Evolutionary conservation across 2,329 filamentous ascomycete species (phyloP).

Genomic region (Hymenoscyphus fructigenus): DNA sequence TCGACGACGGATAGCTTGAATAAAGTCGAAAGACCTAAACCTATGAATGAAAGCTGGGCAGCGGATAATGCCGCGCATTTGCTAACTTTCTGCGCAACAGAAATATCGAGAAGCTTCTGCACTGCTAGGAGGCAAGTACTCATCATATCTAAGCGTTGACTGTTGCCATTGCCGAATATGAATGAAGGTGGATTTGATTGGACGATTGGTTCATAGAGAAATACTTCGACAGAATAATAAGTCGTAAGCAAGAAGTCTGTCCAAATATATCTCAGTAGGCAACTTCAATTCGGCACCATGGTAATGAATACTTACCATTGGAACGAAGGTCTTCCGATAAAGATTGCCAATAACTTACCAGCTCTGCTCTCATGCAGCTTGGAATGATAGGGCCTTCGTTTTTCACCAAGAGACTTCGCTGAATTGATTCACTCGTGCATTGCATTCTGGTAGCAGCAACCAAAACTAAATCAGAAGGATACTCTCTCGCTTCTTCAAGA

Average conservation of each 20-base stretch:
- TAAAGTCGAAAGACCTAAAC: slow-evolving; percentile 38
- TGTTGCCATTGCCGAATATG: slow-evolving; percentile 4
- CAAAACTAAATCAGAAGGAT: slow-evolving; percentile 23
- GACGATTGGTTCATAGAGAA: slow-evolving; percentile 22
- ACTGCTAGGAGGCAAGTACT: slow-evolving; percentile 21
- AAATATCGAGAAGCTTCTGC: slow-evolving; percentile 18
- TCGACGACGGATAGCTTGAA: slow-evolving; percentile 40
- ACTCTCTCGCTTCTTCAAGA: slow-evolving; percentile 18
- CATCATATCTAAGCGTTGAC: slow-evolving; percentile 26
- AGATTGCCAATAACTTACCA: slow-evolving; percentile 21
- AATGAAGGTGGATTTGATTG: slow-evolving; percentile 16
- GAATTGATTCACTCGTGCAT: slow-evolving; percentile 19
- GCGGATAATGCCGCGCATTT: slow-evolving; percentile 13
- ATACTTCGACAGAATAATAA: slow-evolving; percentile 21
- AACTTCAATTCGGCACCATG: not conserved
- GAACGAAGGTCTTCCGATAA: slow-evolving; percentile 20
- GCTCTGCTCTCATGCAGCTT: slow-evolving; percentile 12
- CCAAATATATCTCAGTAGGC: not conserved
- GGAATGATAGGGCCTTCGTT: not conserved
- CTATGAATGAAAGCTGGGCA: slow-evolving; percentile 35
- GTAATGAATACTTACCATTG: slow-evolving; percentile 21
- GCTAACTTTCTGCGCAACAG: slow-evolving; percentile 12
- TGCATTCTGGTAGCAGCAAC: slow-evolving; percentile 23
- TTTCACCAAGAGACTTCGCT: slow-evolving; percentile 17
- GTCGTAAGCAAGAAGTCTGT: slow-evolving; percentile 14